Base-by-base conservation (phyloP, 1,284 basidiomycete species). In the Ustilago vetiveriae region DNA sequence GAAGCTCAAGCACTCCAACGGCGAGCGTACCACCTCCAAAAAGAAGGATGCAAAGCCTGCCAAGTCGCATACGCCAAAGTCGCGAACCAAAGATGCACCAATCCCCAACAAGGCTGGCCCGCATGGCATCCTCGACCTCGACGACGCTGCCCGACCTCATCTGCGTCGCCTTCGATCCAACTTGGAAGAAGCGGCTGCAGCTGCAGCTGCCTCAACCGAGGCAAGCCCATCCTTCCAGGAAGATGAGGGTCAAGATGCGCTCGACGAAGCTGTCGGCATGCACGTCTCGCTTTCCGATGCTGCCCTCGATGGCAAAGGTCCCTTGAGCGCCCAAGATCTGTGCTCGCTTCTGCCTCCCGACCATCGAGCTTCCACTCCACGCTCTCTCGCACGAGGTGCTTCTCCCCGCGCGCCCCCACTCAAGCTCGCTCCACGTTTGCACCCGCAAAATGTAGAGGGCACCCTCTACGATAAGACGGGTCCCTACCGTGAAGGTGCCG, bases 401-500 rank as follows among this genome's bases (percentile, higher is more conserved):
- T 70, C 66, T 2, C 57, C 67, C 4, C 44, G 67, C n/a, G 55
- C 67, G 7, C 51, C 62, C 11, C 66, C 74, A 4, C 63, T 76
- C 16, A 54, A 65, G 35, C 67, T 80, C 3, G 69, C 65, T 5
- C 65, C 62, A 7, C 47, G 77, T 5, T 64, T 75, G 27, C 49
- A 46, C 14, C 72, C 78, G 6, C 65, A 78, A 45, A 50, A 36
- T 19, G 76, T 81, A 16, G 78, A 81, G 36, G 79, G 79, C 37
- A 81, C 79, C 9, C 57, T 81, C 19, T 81, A 81, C 48, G 79
- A 81, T 51, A 62, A 72, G 45, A 67, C 63, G 11, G 79, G 79
- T 2, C 79, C 79, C 0, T 75, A 79, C 33, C 64, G 70, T 10
- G 79, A 81, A 50, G 79, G 78, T 19, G 78, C 74, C 1, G 74